Evolutionary conservation across 2,329 filamentous ascomycete genomes (phyloP), one percentile per base, ranked within the genome.

Genomic region (Fusarium secorum): DNA sequence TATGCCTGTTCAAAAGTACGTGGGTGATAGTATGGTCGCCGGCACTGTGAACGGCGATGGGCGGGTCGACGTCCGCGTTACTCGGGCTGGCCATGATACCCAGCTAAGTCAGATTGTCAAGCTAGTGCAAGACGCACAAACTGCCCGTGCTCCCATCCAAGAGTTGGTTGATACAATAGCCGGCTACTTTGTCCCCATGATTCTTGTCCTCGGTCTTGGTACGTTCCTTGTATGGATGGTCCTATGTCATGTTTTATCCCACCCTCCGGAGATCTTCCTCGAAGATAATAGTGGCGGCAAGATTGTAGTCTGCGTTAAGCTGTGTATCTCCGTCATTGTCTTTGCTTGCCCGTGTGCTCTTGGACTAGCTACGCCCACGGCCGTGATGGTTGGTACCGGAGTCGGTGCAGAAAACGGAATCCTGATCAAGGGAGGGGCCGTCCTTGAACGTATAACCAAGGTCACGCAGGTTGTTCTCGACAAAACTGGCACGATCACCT

Each of bases 321-420:
- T 99, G 17, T 98, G 96, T 81, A 99, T 99, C 75, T 97, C 96
- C 0, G 96, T 99, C 74, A 97, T 99, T 78, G 96, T 98, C n/a
- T 98, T 99, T 80, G 96, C 96, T 7, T 99, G 96, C 78, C 96
- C 96, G 20, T 99, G 96, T 78, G 96, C 96, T 3, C 89, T 99
- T 20, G 96, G 96, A 58, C 87, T 99, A 20, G 95, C 94, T n/a
- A 98, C 96, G 2, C 96, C 96, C 4, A 99, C 96, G 0, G 96
- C 96, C 4, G 95, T 99, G 79, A 98, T 99, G 96, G 96, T 99
- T 28, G 96, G 96, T 42, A 98, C 96, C 18, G 96, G 96, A 61
- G 90, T 97, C 32, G 96, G 96, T 53, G 96, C 96, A 5, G 93
- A 98, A 80, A 92, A 97, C 75, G 96, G 96, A 28, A 99, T 99